Conservation (phyloP, 2,329 filamentous ascomycete genomes). For the Boeremia exigua region DNA sequence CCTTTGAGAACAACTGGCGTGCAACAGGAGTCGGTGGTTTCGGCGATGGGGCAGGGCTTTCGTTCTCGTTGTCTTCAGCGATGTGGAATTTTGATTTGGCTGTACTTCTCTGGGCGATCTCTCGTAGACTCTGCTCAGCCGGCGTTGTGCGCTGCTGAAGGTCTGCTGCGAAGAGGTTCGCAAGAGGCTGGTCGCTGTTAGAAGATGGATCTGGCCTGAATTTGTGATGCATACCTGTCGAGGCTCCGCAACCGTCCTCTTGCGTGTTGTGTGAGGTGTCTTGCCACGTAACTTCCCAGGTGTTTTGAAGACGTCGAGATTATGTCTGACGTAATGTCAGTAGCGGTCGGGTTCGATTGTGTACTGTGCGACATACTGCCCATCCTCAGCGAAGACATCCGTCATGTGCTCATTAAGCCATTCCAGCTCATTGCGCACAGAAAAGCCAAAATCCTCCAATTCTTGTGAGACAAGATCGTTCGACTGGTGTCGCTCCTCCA, state of each 20-base stretch:
- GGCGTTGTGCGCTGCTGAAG: slow-evolving; percentile 55
- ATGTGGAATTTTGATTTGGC: slow-evolving; percentile 67
- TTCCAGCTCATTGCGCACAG: slow-evolving; percentile 90
- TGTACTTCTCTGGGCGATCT: slow-evolving; percentile 59
- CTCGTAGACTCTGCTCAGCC: slow-evolving; percentile 59
- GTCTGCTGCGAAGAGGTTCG: slow-evolving; percentile 56
- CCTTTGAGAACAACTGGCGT: slow-evolving; percentile 37
- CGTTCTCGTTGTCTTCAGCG: slow-evolving; percentile 59
- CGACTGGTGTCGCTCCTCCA: slow-evolving; percentile 81
- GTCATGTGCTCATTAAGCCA: slow-evolving; percentile 99
- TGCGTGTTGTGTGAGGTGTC: slow-evolving; percentile 75
- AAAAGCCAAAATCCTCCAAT: slow-evolving; percentile 90
- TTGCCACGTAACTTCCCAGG: slow-evolving; percentile 83
- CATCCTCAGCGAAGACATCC: slow-evolving; percentile 85
- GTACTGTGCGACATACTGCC: slow-evolving; percentile 69
- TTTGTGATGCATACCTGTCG: slow-evolving; percentile 68
- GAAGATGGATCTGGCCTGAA: slow-evolving; percentile 45
- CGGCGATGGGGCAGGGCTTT: slow-evolving; percentile 31
- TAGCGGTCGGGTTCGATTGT: slow-evolving; percentile 5
- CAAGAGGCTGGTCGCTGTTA: slow-evolving; percentile 52
- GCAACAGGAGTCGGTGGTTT: slow-evolving; percentile 34
- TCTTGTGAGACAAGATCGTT: slow-evolving; percentile 78
- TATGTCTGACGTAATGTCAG: slow-evolving; percentile 66
- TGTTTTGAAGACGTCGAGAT: slow-evolving; percentile 95
- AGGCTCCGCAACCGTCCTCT: slow-evolving; percentile 59